phyloP scores from a whole-genome alignment of 2,329 filamentous ascomycete genomes.

The Rosellinia necatrix region DNA sequence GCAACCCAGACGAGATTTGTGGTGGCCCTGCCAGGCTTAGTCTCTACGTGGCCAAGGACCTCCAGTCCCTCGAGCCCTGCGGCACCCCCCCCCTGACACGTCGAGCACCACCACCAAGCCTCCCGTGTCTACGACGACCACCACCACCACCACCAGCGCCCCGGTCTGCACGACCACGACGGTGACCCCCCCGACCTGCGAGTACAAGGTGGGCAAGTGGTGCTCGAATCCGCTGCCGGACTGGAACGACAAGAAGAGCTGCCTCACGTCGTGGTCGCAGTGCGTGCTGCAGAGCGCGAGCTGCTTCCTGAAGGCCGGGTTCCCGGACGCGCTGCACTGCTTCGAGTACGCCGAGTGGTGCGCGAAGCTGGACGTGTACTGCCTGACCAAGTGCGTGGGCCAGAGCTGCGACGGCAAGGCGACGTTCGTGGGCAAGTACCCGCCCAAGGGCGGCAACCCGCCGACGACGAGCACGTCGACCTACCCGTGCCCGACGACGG shows the following conservation, averaged over 20 bases:
- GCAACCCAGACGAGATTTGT: slow-evolving; percentile 49
- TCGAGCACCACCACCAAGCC: slow-evolving; percentile 47
- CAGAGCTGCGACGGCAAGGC: slow-evolving; percentile 42
- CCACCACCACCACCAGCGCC: slow-evolving; percentile 42
- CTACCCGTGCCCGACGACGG: slow-evolving; percentile 39
- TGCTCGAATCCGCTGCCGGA: slow-evolving; percentile 49
- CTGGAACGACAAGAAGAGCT: slow-evolving; percentile 50
- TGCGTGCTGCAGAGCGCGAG: slow-evolving; percentile 53
- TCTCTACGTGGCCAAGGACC: slow-evolving; percentile 53
- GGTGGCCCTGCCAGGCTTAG: slow-evolving; percentile 50
- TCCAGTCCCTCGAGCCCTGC: slow-evolving; percentile 51
- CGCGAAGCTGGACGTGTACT: slow-evolving; percentile 51
- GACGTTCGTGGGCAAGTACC: slow-evolving; percentile 49
- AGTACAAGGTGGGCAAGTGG: slow-evolving; percentile 59
- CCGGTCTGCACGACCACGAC: slow-evolving; percentile 55
- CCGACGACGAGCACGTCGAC: slow-evolving; percentile 44
- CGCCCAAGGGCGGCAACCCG: slow-evolving; percentile 44
- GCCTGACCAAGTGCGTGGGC: slow-evolving; percentile 44
- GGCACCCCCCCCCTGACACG: slow-evolving; percentile 14
- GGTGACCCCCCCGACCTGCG: slow-evolving; percentile 52
- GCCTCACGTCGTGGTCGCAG: slow-evolving; percentile 48
- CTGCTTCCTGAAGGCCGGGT: slow-evolving; percentile 58
- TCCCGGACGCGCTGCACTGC: slow-evolving; percentile 54
- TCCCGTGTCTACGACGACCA: slow-evolving; percentile 28
- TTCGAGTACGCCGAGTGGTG: slow-evolving; percentile 58